Evolutionary conservation across 2,329 filamentous ascomycete species (phyloP), one percentile per base, ranked within the genome.

Genomic region (Fusarium redolens): DNA sequence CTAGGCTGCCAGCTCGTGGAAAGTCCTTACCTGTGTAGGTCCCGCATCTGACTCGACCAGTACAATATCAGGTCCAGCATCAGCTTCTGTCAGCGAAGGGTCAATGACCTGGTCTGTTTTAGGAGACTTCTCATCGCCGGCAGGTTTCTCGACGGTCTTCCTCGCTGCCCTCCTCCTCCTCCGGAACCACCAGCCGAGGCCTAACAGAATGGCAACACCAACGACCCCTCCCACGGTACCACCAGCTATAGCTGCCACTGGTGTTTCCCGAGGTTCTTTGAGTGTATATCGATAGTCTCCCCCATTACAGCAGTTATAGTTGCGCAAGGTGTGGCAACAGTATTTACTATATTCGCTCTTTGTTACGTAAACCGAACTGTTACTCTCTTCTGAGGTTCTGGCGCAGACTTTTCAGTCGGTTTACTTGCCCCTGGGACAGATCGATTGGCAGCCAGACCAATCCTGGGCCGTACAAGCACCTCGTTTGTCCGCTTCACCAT

Each of bases 171-270:
- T 20, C 38, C n/a, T 40, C 3, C 14, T 20, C 13, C 31, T 38
- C 8, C 22, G 18, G 0, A 43, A 44, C 57, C 47, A 54, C 47
- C 57, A 61, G n/a, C 30, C 47, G 0, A 61, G 14, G 5, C 47
- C 57, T 30, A 18, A 13, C 7, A 60, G 1, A 11, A 60, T 35
- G 4, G 37, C 22, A 37, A 37, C 2, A 22, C n/a, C 47, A 22
- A 25, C 22, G 22, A 61, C 30, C 5, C 47, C 30, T 30, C 57
- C 47, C 7, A 54, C 57, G 6, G 30, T 40, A 9, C 57, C 38
- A 44, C 47, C 57, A 18, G 30, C 57, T 37, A 61, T 61, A 28
- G 22, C 47, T 13, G 28, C 47, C 11, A 54, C 47, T 10, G 37
- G 30, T 22, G 31, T n/a, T 13, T 18, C 14, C 1, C 6, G 14